Conservation (phyloP, 208 protist species). For the Wallacemonas sp. region DNA sequence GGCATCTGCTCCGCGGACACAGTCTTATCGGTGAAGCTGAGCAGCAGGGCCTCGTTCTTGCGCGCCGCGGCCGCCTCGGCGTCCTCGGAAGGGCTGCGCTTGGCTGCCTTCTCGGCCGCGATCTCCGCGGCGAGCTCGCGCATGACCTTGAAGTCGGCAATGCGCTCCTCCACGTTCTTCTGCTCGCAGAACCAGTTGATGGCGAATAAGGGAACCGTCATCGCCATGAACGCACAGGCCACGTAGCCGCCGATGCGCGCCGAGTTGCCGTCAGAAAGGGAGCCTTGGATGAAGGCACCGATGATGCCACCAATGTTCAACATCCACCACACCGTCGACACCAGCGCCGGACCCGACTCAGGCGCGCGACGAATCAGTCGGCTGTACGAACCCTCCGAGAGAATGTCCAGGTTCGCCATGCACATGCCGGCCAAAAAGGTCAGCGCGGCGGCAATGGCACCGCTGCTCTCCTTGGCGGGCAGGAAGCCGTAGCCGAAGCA, state of each 20-base stretch:
- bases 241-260: conserved; percentile 24
- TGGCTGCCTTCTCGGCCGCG: conserved; percentile 12
- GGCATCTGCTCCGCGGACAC: conserved; percentile 7
- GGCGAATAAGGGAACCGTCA: conserved; percentile 27
- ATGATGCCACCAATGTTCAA: conserved; percentile 33
- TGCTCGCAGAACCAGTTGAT: conserved; percentile 44
- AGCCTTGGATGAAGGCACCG: conserved; percentile 28
- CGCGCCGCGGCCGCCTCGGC: not conserved
- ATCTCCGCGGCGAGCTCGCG: conserved; percentile 16
- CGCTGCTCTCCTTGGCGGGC: conserved; percentile 22
- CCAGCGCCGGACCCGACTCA: conserved; percentile 24
- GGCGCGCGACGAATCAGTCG: conserved; percentile 30
- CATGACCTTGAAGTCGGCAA: conserved; percentile 20
- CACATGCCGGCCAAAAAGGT: conserved; percentile 35
- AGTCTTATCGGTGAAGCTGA: conserved; percentile 8
- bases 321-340: conserved; percentile 45
- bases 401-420: conserved; percentile 42
- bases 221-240: conserved; percentile 22
- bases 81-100: not conserved
- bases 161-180: conserved; percentile 30
- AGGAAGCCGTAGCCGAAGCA: conserved; percentile 27
- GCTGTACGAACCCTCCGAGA: conserved; percentile 44
- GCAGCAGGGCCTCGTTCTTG: conserved; percentile 10
- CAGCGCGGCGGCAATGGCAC: conserved; percentile 18
- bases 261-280: conserved; percentile 26